Evolutionary conservation across 148 eudicot genomes (phyloP), one percentile per base, ranked within the genome.

Genomic region (Fallopia convolvulus): DNA sequence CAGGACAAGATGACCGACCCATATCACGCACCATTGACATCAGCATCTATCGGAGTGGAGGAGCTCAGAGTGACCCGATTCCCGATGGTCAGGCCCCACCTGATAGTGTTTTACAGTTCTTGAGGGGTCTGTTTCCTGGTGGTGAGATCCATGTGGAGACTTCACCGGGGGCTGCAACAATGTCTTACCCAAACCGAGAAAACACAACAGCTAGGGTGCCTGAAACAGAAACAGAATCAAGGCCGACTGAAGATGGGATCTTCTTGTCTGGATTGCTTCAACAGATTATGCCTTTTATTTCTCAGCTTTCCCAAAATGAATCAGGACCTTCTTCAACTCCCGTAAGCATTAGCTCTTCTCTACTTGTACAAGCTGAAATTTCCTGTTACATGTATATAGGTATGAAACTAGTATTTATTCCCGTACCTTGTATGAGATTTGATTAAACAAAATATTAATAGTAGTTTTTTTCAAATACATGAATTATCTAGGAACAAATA

Each of bases 111-210:
- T 41, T 83, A 56, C 86, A 80, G 60, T 18, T 81, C n/a, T 55
- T 86, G 78, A 83, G 84, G 70, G 76, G 81, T 21, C 83, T 86
- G 11, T 83, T 86, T 61, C 88, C 88, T 47, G 83, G 81, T 26
- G 77, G 86, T 5, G 88, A 86, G 81, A 61, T 86, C 75, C 86
- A 83, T 36, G 84, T 86, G 48, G 88, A 83, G 60, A 82, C 77
- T 21, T 72, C 81, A 15, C 81, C 52, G 32, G 83, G 74, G 14
- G 56, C 50, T 26, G 77, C 77, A 42, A 30, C 76, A 58, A 78
- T 77, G 5, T 77, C 81, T 74, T 58, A 18, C 17, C 48, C 80
- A 5, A 82, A 83, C 72, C 82, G 75, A 49, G 88, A 11, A 74
- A 80, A 83, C 66, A 63, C 78, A 32, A 63, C 78, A 32, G 76